phyloP scores from a whole-genome alignment of 1,284 basidiomycete species.

The Thelephora terrestris region DNA sequence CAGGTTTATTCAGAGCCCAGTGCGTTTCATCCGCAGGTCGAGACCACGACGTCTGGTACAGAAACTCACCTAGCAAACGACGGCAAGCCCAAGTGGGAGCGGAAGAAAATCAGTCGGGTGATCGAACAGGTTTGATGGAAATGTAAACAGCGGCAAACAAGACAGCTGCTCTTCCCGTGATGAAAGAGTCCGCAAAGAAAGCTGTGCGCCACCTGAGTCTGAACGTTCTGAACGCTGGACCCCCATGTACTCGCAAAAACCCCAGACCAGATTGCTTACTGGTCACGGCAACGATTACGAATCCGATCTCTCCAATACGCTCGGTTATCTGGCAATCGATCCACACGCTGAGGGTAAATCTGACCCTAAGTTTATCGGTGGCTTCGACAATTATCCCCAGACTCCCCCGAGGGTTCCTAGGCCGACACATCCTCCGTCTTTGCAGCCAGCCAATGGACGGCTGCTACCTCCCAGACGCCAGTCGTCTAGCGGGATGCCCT shows the following conservation, averaged over 20 bases:
- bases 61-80: slow-evolving; percentile 8
- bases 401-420: no score
- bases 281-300: no score
- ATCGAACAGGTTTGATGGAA: slow-evolving; percentile 5
- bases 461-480: no score
- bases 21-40: slow-evolving; percentile 61
- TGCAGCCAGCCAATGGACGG: no score
- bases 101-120: background rate
- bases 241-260: no score
- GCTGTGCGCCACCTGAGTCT: background rate
- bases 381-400: background rate
- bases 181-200: background rate
- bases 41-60: background rate
- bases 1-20: slow-evolving; percentile 71
- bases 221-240: no score
- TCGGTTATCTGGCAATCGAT: background rate
- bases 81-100: background rate
- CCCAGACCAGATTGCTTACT: no score
- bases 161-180: background rate
- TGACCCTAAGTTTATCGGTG: background rate
- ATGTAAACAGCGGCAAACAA: slow-evolving; percentile 1
- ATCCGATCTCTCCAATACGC: background rate
- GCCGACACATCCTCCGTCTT: no score
- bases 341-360: background rate
- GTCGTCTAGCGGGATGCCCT: no score